phyloP scores from a whole-genome alignment of 177 flowering plant genomes.

The Vitis hybrid region DNA sequence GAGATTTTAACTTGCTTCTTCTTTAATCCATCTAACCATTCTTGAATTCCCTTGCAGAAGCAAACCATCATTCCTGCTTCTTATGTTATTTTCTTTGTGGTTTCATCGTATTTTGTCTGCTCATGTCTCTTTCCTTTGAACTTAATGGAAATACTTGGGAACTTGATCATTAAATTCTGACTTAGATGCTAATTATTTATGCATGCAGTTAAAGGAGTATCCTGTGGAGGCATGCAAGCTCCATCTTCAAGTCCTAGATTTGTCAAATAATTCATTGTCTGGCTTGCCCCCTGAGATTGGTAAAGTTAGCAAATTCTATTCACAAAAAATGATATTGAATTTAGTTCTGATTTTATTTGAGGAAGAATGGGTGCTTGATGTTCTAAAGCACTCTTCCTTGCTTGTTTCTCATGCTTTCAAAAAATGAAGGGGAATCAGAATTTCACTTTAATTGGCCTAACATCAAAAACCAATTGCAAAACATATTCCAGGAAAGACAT shows the following conservation, averaged over 20 bases:
- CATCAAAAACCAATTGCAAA: too few relatives aligned
- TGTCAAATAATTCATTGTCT: slow-evolving; percentile 90
- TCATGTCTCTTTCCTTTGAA: not conserved
- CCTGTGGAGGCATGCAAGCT: slow-evolving; percentile 90
- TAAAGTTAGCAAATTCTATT: slow-evolving; percentile 30
- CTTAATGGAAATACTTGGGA: not conserved
- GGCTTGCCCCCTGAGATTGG: slow-evolving; percentile 93
- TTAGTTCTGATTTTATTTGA: too few relatives aligned
- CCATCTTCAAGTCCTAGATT: slow-evolving; percentile 73
- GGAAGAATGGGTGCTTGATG: too few relatives aligned
- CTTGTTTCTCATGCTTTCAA: too few relatives aligned
- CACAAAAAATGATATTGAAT: too few relatives aligned
- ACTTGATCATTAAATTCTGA: not conserved
- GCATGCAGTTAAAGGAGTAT: slow-evolving; percentile 77
- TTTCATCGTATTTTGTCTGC: not conserved
- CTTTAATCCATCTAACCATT: not conserved
- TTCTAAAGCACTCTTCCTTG: too few relatives aligned
- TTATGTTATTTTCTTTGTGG: not conserved
- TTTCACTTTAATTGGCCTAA: too few relatives aligned
- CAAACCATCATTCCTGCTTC: not conserved
- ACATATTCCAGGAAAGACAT: too few relatives aligned
- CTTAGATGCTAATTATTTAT: slow-evolving; percentile 18
- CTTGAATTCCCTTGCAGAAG: not conserved
- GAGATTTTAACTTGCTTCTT: not conserved
- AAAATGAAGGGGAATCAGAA: too few relatives aligned